Conservation (phyloP, 768 basidiomycete species). For the Suillus tomentosus region DNA sequence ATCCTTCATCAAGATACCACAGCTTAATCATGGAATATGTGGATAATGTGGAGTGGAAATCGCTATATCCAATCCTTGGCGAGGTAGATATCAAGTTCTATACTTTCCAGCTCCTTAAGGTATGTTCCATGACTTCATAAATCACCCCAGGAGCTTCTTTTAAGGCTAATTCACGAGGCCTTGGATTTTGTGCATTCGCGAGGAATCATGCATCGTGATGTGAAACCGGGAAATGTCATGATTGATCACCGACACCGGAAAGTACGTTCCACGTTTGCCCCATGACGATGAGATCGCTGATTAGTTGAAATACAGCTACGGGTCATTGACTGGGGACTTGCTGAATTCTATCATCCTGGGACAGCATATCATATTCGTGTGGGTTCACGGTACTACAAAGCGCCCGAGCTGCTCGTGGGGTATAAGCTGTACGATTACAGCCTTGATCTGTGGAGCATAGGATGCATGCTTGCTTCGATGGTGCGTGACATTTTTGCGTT, state of each 20-base stretch:
- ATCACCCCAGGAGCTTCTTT: slow-evolving; percentile 1
- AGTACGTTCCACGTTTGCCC: slow-evolving; percentile 36
- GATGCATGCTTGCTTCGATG: slow-evolving; percentile 77
- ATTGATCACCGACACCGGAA: slow-evolving; percentile 64
- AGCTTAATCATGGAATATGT: slow-evolving; percentile 72
- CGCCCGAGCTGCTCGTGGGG: slow-evolving; percentile 70
- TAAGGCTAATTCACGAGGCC: slow-evolving; percentile 36
- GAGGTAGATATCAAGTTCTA: slow-evolving; percentile 72
- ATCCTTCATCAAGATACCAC: slow-evolving; percentile 60
- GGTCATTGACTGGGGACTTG: slow-evolving; percentile 77
- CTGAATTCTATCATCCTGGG: slow-evolving; percentile 74
- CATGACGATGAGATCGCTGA: neutral
- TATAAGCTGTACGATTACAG: slow-evolving; percentile 74
- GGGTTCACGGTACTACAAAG: slow-evolving; percentile 73
- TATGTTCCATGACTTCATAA: slow-evolving; percentile 18
- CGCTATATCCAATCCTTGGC: slow-evolving; percentile 55
- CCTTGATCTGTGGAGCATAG: slow-evolving; percentile 73
- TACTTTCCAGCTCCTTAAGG: slow-evolving; percentile 64
- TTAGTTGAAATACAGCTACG: slow-evolving; percentile 39
- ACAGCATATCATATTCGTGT: slow-evolving; percentile 75
- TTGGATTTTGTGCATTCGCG: slow-evolving; percentile 72
- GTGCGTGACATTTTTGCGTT: slow-evolving; percentile 38
- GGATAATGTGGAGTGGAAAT: slow-evolving; percentile 68
- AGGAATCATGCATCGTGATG: slow-evolving; percentile 73
- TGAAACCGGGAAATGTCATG: slow-evolving; percentile 75